A percentile compares a stretch with the other conserved stretches of the same genome.
These are phyloP conservation scores for Lactarius vividus DNA, from an alignment of 768 basidiomycete genomes.

Conservation along the genomic window DNA sequence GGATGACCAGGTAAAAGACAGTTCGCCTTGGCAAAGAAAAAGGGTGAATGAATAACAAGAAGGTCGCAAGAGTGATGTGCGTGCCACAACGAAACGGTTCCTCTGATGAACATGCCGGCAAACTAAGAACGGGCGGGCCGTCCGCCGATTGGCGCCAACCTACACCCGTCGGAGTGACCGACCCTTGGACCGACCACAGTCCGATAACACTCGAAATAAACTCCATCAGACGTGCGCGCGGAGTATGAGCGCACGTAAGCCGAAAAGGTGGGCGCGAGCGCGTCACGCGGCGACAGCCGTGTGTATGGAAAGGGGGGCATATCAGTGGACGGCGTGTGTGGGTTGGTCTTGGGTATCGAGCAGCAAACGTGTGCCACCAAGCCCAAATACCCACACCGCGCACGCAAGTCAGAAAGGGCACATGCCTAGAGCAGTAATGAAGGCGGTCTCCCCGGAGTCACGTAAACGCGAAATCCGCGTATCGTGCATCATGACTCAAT, in stretches of 20 bases:
- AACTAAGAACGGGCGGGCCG: background rate
- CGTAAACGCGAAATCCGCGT: background rate
- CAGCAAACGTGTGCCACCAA: background rate
- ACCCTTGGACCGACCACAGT: background rate
- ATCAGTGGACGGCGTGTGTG: background rate
- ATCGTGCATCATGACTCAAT: background rate
- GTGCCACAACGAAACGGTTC: background rate
- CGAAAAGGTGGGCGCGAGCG: background rate
- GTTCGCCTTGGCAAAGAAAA: background rate
- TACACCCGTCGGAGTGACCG: background rate
- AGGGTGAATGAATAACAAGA: background rate
- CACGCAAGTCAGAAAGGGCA: background rate
- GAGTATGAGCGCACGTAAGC: background rate
- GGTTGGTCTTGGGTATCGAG: background rate
- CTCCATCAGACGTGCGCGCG: background rate
- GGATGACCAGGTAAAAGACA: background rate
- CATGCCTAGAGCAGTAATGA: background rate
- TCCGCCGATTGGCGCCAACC: background rate
- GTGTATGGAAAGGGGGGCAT: background rate
- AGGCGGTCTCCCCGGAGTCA: background rate
- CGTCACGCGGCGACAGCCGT: background rate
- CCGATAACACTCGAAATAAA: background rate
- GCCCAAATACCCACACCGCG: background rate
- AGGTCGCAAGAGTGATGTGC: background rate
- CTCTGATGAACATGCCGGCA: background rate